phyloP scores from a whole-genome alignment of 2,329 filamentous ascomycete species.

The Truncatella angustata region DNA sequence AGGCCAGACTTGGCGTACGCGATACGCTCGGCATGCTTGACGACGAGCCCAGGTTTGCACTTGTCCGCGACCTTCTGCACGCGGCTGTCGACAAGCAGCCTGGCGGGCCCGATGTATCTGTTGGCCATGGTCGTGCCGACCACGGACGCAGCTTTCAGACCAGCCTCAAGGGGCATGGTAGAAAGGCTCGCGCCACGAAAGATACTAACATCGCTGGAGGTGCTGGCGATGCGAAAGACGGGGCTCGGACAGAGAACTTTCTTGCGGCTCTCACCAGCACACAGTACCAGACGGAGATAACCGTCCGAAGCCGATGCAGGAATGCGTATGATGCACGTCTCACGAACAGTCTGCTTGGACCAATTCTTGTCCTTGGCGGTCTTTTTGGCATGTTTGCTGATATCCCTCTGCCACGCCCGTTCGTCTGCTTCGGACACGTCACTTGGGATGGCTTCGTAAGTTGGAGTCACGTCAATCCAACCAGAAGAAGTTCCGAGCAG shows the following conservation, averaged over 20 bases:
- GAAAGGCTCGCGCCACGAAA: constrained; percentile 63
- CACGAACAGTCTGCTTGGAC: constrained; percentile 53
- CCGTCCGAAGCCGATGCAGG: constrained; percentile 63
- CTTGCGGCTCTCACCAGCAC: constrained; percentile 37
- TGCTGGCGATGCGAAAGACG: constrained; percentile 67
- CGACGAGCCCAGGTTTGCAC: constrained; percentile 28
- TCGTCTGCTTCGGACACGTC: constrained; percentile 58
- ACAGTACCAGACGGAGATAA: constrained; percentile 67
- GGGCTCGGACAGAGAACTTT: constrained; percentile 64
- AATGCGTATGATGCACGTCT: constrained; percentile 65
- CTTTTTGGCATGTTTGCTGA: constrained; percentile 61
- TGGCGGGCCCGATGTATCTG: constrained; percentile 40
- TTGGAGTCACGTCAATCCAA: constrained; percentile 70
- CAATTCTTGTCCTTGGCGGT: too few species aligned
- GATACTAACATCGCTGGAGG: constrained; percentile 58
- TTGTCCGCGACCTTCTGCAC: constrained; percentile 34
- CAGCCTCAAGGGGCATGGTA: constrained; percentile 65
- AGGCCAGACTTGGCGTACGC: constrained; percentile 34
- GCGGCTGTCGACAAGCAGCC: constrained; percentile 38
- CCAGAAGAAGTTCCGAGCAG: constrained; percentile 55
- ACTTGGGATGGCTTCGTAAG: constrained; percentile 39
- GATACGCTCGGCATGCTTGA: constrained; percentile 39
- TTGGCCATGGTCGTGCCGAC: constrained; percentile 45
- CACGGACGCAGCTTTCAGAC: constrained; percentile 54
- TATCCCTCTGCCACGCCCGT: constrained; percentile 66